Evolutionary conservation across 352 stramenopile species (phyloP).

Genomic region (Thalassiosira oceanica): DNA sequence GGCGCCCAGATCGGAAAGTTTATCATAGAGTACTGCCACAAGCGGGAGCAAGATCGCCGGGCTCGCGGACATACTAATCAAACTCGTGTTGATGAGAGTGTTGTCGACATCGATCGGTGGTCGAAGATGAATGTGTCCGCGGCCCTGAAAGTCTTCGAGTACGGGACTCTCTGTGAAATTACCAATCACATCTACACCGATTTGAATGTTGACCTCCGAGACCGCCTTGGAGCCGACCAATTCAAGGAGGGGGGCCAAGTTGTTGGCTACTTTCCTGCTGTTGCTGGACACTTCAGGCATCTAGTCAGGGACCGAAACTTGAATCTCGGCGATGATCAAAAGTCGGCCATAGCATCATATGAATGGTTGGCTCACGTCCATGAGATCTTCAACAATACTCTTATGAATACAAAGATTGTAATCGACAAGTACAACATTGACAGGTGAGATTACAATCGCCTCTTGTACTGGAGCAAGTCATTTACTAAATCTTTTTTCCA

Average conservation of each 20-base stretch:
- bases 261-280: slow-evolving; percentile 1
- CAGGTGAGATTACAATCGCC: slow-evolving; percentile 1
- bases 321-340: background rate
- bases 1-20: background rate
- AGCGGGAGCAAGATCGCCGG: background rate
- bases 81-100: background rate
- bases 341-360: background rate
- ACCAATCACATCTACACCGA: slow-evolving; percentile 2
- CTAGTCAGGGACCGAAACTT: background rate
- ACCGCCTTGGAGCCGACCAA: too few species aligned
- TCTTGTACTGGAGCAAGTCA: too few species aligned
- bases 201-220: background rate
- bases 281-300: background rate
- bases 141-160: background rate
- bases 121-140: slow-evolving; percentile 7
- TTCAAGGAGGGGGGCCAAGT: background rate
- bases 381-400: slow-evolving; percentile 5
- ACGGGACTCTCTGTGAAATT: slow-evolving; percentile 13
- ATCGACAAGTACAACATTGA: background rate
- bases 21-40: background rate
- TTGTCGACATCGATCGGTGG: slow-evolving; percentile 2
- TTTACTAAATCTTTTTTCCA: background rate
- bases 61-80: too few species aligned
- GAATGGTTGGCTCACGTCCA: slow-evolving; percentile 3
- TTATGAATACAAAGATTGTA: slow-evolving; percentile 3